Evolutionary conservation across 129 eudicot species (phyloP).

Genomic region (Flaveria bidentis): DNA sequence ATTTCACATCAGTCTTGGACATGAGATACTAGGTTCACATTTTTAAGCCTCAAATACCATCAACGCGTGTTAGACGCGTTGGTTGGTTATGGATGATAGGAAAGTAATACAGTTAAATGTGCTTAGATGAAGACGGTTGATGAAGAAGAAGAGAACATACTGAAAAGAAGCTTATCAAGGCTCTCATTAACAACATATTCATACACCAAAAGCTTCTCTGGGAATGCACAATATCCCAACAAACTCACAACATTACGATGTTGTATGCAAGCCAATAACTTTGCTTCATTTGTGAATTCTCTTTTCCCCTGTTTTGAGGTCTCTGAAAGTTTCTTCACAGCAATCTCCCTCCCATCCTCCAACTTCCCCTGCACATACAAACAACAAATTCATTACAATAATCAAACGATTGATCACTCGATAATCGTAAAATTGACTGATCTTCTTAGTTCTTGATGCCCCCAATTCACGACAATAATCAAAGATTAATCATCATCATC

Average conservation of each 20-base stretch:
- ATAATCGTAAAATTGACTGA: neutral
- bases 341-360: conserved; percentile 75
- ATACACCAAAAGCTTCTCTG: conserved; percentile 75
- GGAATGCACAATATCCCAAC: conserved; percentile 63
- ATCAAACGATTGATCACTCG: neutral
- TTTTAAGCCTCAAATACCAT: too few relatives aligned
- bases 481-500: neutral
- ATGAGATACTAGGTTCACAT: too few relatives aligned
- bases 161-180: conserved; percentile 82
- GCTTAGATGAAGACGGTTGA: too few relatives aligned
- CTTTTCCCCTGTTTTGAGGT: conserved; percentile 67
- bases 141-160: conserved; percentile 44
- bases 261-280: conserved; percentile 65
- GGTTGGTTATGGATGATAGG: too few relatives aligned
- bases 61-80: too few relatives aligned
- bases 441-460: neutral
- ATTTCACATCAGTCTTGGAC: neutral
- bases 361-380: conserved; percentile 57
- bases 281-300: conserved; percentile 76
- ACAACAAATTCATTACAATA: conserved; percentile 16
- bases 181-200: conserved; percentile 76
- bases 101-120: too few relatives aligned
- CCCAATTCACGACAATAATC: neutral
- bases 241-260: conserved; percentile 76
- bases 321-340: conserved; percentile 74